Conservation (phyloP, 768 basidiomycete species). For the Leccinellum luteum region DNA sequence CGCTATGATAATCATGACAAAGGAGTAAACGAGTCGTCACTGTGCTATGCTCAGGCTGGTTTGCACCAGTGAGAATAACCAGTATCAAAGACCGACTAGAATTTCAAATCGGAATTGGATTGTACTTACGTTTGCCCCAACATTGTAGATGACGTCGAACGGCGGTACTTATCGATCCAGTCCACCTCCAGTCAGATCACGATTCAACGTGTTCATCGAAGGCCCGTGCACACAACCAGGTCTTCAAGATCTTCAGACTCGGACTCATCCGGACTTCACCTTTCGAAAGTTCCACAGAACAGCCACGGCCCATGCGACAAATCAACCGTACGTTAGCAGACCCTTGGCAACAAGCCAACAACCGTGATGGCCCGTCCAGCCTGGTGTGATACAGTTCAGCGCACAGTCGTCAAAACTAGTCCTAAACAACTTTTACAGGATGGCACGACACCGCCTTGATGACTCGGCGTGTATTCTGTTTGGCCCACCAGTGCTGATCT, state of each 20-base stretch:
- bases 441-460: neutral
- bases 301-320: too few species aligned
- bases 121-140: too few species aligned
- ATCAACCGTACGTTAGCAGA: too few species aligned
- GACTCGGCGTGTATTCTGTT: neutral
- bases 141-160: too few species aligned
- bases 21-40: neutral
- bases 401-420: too few species aligned
- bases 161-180: too few species aligned
- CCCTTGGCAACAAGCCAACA: too few species aligned
- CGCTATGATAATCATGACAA: neutral
- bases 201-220: too few species aligned
- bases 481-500: neutral
- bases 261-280: too few species aligned
- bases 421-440: neutral
- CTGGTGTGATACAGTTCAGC: neutral
- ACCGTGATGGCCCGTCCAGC: neutral
- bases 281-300: too few species aligned
- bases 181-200: too few species aligned
- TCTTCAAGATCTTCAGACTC: too few species aligned
- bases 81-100: neutral
- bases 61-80: neutral
- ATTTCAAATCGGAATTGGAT: neutral
- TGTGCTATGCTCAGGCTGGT: neutral
- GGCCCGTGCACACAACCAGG: neutral